phyloP scores from a whole-genome alignment of 2,329 filamentous ascomycete genomes.

The Colletotrichum coccodes region DNA sequence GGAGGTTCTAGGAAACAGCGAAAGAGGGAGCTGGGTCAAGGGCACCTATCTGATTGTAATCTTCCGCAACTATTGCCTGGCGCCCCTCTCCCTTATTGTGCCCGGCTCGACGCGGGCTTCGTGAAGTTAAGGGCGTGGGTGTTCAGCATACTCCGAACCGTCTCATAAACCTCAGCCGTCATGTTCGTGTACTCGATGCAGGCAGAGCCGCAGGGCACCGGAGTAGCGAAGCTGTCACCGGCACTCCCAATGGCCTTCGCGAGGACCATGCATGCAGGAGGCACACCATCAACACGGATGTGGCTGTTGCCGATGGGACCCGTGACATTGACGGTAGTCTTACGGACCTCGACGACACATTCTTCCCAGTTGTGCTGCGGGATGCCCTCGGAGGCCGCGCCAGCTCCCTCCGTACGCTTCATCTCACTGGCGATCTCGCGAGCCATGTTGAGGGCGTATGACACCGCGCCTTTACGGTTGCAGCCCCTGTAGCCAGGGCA shows the following conservation, averaged over 20 bases:
- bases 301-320: not conserved
- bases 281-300: not conserved
- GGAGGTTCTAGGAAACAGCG: too few relatives aligned
- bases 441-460: not conserved
- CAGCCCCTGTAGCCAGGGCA: not conserved
- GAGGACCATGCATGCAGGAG: not conserved
- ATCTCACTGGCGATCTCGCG: not conserved
- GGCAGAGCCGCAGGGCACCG: not conserved
- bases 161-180: not conserved
- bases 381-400: not conserved
- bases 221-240: not conserved
- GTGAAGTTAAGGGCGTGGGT: too few relatives aligned
- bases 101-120: too few relatives aligned
- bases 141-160: not conserved
- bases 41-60: too few relatives aligned
- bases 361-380: not conserved
- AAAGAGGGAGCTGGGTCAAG: too few relatives aligned
- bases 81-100: too few relatives aligned
- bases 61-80: too few relatives aligned
- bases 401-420: not conserved
- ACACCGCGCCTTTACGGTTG: not conserved
- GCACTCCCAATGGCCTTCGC: not conserved
- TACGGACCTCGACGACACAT: not conserved
- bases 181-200: not conserved
- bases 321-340: not conserved